Evolutionary conservation across 176 grass and related monocot genomes (phyloP), one percentile per base, ranked within the genome.

Genomic region (Juncus inflexus): DNA sequence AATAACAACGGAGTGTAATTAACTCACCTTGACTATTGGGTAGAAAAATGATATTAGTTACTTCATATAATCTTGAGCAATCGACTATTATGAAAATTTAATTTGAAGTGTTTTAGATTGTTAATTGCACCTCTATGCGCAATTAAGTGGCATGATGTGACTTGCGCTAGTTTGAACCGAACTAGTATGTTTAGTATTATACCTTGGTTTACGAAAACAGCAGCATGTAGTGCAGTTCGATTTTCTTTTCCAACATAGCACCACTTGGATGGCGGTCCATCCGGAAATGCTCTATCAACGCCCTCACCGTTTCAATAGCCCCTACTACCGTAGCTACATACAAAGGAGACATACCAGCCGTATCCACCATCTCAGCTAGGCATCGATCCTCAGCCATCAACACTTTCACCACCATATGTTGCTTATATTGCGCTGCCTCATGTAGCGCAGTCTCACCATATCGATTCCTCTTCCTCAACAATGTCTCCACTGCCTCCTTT

Each of bases 391-490:
- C 65, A 3, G 56, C 11, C 61, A 66, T 52, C 35, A 90, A 73
- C 37, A 63, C 70, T 12, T 58, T 55, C 35, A 69, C 76, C 14
- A 74, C 75, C 28, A 38, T 63, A 53, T 60, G 70, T 70, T 83
- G 64, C 12, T 66, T 78, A 50, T 53, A 62, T 13, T 74, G 78
- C 67, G 81, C 78, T 15, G 83, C 86, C 41, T 79, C 74, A 66
- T 90, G 86, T 7, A 90, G 75, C 15, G 81, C 78, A 42, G 82
- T 90, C 74, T 90, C 74, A 47, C 86, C 86, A 16, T 70, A 73
- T 43, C 45, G 60, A 61, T 87, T 87, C 0, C 42, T 83, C 52
- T 74, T 70, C 53, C 79, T 52, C 15, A 70, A 55, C 37, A 80
- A 47, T 9, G 43, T 47, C 6, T 47, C 9, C 4, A 47, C 4